phyloP scores from a whole-genome alignment of 768 basidiomycete genomes.

The Kwoniella pini region DNA sequence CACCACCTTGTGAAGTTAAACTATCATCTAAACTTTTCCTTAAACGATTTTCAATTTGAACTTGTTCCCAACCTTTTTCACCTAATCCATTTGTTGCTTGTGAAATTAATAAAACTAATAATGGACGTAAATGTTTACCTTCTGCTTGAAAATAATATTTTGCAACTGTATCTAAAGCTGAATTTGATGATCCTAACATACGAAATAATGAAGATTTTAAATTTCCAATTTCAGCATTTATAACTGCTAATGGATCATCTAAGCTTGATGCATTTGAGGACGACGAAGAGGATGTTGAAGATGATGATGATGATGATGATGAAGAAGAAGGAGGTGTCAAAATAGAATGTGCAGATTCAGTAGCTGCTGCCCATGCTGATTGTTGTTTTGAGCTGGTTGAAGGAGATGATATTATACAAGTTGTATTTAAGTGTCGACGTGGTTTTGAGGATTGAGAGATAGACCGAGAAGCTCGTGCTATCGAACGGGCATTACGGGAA shows the following conservation, averaged over 20 bases:
- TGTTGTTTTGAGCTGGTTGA: background rate
- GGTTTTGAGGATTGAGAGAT: background rate
- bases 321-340: constrained; percentile 34
- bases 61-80: constrained; percentile 56
- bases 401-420: background rate
- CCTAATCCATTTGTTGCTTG: constrained; percentile 92
- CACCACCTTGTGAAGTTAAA: constrained; percentile 69
- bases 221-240: constrained; percentile 70
- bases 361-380: constrained; percentile 48
- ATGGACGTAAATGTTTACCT: constrained; percentile 80
- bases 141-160: constrained; percentile 85
- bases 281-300: background rate
- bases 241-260: constrained; percentile 48
- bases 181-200: constrained; percentile 85
- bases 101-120: constrained; percentile 83
- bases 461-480: background rate
- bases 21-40: constrained; percentile 72
- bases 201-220: constrained; percentile 71
- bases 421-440: background rate
- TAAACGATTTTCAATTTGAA: constrained; percentile 19
- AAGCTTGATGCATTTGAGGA: constrained; percentile 6
- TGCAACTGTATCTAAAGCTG: constrained; percentile 80
- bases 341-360: constrained; percentile 48
- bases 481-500: constrained; percentile 6
- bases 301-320: constrained; percentile 10